These are phyloP conservation scores for Gastroboletus turbinatus DNA, from an alignment of 1,284 basidiomycete species.

Conservation along the genomic window DNA sequence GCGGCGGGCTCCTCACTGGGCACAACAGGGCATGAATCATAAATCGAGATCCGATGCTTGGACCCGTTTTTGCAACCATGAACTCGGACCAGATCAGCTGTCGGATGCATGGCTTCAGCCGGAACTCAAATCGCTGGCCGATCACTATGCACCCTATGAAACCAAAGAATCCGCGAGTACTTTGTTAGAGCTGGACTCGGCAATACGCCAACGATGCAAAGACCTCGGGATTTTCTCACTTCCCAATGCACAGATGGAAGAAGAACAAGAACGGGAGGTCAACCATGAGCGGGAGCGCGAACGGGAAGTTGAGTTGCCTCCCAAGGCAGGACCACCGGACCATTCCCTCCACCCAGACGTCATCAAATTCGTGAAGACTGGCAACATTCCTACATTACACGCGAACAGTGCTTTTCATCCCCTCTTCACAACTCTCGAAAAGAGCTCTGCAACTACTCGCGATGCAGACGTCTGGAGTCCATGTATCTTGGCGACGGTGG, in stretches of 20 bases:
- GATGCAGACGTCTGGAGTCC: conserved; percentile 12
- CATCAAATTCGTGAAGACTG: conserved; percentile 20
- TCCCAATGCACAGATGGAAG: background rate
- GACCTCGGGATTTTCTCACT: background rate
- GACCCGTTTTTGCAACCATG: conserved; percentile 13
- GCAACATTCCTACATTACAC: conserved; percentile 1
- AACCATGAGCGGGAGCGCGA: background rate
- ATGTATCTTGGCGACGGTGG: conserved; percentile 25
- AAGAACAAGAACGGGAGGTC: conserved; percentile 5
- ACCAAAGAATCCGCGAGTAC: too few species aligned
- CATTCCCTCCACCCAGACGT: conserved; percentile 12
- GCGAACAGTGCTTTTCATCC: background rate
- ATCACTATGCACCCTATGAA: conserved; percentile 32
- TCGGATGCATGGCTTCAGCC: too few species aligned
- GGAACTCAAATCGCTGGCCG: conserved; percentile 36
- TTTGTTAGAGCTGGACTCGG: conserved; percentile 15
- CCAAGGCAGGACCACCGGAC: background rate
- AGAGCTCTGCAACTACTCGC: background rate
- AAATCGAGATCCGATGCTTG: conserved; percentile 32
- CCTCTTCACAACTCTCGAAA: conserved; percentile 5
- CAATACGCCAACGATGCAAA: background rate
- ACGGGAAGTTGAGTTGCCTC: background rate
- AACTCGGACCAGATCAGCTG: conserved; percentile 11
- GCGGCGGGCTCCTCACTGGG: conserved; percentile 41
- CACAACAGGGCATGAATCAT: conserved; percentile 44